Evolutionary conservation across 805 yeast species (phyloP).

Genomic region (Candida broadrunensis): DNA sequence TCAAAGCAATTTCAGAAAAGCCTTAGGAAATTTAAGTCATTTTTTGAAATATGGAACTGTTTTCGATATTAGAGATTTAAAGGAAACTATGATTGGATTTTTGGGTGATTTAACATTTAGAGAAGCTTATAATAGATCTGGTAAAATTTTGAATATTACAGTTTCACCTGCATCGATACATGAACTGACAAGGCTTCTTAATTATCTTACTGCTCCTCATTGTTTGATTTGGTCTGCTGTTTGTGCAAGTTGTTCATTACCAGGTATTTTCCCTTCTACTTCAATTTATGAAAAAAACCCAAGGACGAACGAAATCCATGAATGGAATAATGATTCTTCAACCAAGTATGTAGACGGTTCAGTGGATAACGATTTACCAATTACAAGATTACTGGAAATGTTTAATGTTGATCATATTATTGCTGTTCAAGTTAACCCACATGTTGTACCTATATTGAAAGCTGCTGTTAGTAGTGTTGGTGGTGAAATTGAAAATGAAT

Average conservation of each 20-base stretch:
- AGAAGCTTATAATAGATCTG: slow-evolving; percentile 93
- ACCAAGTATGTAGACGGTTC: slow-evolving; percentile 93
- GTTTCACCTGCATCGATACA: slow-evolving; percentile 89
- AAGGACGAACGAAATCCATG: slow-evolving; percentile 64
- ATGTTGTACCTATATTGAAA: slow-evolving; percentile 83
- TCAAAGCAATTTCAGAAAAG: slow-evolving; percentile 43
- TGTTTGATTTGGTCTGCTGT: slow-evolving; percentile 86
- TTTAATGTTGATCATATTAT: slow-evolving; percentile 96
- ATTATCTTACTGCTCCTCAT: slow-evolving; percentile 77
- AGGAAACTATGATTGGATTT: slow-evolving; percentile 69
- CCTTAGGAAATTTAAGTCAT: slow-evolving; percentile 37
- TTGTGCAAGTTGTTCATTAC: slow-evolving; percentile 92
- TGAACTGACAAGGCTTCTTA: slow-evolving; percentile 84
- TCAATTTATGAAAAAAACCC: slow-evolving; percentile 82
- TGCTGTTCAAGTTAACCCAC: slow-evolving; percentile 97
- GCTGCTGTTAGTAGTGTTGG: slow-evolving; percentile 67
- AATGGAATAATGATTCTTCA: slow-evolving; percentile 76
- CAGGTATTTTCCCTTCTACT: slow-evolving; percentile 85
- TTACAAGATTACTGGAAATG: slow-evolving; percentile 88
- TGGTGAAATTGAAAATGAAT: slow-evolving; percentile 62
- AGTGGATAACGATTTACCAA: slow-evolving; percentile 91
- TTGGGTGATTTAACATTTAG: slow-evolving; percentile 89
- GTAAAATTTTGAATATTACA: slow-evolving; percentile 87
- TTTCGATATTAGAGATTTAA: slow-evolving; percentile 73
- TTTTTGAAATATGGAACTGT: slow-evolving; percentile 85